phyloP scores from a whole-genome alignment of 2,329 filamentous ascomycete genomes.

The Lachnellula cervina region DNA sequence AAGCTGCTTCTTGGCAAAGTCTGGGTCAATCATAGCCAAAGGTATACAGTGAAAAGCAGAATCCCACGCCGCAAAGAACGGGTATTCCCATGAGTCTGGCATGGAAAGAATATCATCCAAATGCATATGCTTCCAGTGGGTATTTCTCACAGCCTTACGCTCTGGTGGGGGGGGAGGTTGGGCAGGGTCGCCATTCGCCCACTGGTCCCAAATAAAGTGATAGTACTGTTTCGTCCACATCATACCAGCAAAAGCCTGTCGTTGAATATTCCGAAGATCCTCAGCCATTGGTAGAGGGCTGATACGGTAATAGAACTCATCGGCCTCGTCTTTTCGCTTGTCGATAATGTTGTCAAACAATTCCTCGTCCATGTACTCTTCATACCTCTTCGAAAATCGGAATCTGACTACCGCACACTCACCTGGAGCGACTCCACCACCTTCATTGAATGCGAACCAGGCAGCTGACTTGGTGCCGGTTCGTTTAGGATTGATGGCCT shows the following conservation, averaged over 20 bases:
- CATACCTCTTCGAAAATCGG: slow-evolving; percentile 70
- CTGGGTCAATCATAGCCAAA: slow-evolving; percentile 93
- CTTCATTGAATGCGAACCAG: slow-evolving; percentile 90
- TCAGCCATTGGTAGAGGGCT: slow-evolving; percentile 92
- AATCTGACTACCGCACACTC: slow-evolving; percentile 96
- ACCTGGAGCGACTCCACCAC: slow-evolving; percentile 78
- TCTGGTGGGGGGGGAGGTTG: slow-evolving; percentile 80
- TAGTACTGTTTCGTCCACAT: slow-evolving; percentile 99
- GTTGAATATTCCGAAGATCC: slow-evolving; percentile 89
- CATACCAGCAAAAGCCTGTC: slow-evolving; percentile 93
- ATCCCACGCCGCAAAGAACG: slow-evolving; percentile 97
- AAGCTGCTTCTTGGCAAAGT: slow-evolving; percentile 96
- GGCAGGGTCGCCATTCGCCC: slow-evolving; percentile 88
- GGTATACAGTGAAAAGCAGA: slow-evolving; percentile 96
- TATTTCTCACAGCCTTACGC: slow-evolving; percentile 77
- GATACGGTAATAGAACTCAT: slow-evolving; percentile 92
- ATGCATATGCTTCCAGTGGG: slow-evolving; percentile 90
- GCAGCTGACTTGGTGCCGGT: slow-evolving; percentile 84
- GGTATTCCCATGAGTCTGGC: slow-evolving; percentile 98
- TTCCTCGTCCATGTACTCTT: slow-evolving; percentile 85
- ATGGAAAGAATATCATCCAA: slow-evolving; percentile 94
- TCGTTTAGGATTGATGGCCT: slow-evolving; percentile 72
- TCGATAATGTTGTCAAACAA: slow-evolving; percentile 88
- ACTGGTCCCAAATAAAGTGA: slow-evolving; percentile 95
- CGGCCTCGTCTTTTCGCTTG: slow-evolving; percentile 78